Conservation (phyloP, 1,284 basidiomycete genomes). For the Fomitiporia mediterranea region DNA sequence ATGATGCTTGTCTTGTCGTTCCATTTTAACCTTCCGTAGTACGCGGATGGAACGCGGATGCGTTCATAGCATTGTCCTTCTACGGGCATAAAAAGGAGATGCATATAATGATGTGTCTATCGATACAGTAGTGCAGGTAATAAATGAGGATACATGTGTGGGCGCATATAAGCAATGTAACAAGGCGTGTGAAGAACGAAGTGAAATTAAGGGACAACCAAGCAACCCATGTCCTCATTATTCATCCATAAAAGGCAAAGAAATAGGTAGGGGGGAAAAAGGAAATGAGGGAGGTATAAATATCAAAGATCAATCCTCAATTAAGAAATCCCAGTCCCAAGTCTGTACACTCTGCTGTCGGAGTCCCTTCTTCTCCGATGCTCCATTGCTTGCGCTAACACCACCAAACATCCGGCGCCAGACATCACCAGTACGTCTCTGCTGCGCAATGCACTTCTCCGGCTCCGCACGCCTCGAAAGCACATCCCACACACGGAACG, state of each 20-base stretch:
- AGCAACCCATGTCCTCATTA: neutral
- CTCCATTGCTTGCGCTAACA: neutral
- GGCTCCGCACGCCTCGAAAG: constrained; percentile 57
- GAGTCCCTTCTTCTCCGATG: neutral
- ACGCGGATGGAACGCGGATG: no score
- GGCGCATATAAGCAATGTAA: neutral
- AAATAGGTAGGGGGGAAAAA: neutral
- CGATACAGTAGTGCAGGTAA: constrained; percentile 9
- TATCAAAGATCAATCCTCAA: constrained; percentile 43
- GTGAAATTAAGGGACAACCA: neutral
- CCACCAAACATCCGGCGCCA: constrained; percentile 16
- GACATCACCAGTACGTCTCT: constrained; percentile 47
- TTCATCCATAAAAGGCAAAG: neutral
- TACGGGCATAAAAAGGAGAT: neutral
- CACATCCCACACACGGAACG: constrained; percentile 76
- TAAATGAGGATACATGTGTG: constrained; percentile 7
- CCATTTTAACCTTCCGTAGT: no score
- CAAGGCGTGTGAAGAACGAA: neutral
- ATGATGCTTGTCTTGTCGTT: neutral
- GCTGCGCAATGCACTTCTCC: constrained; percentile 55
- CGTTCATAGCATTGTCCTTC: constrained; percentile 1
- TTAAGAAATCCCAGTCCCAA: constrained; percentile 66
- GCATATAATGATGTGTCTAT: constrained; percentile 6
- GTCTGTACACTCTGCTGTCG: neutral
- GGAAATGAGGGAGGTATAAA: neutral